Base-by-base conservation (phyloP, 805 yeast species). In the Metschnikowia proteae region DNA sequence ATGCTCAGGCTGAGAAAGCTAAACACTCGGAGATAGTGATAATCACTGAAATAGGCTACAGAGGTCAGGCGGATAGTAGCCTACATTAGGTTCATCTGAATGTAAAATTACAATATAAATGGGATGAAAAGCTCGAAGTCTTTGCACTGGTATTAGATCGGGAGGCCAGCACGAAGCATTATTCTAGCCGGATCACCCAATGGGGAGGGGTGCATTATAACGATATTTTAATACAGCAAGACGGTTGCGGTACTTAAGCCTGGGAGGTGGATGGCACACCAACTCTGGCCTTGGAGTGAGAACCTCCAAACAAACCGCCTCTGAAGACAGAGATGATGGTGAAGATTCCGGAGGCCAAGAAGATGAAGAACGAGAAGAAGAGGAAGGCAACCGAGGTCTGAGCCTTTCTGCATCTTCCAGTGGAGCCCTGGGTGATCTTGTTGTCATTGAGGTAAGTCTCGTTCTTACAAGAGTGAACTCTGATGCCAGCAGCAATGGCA, bases 231-330 rank as follows among this genome's bases (percentile, higher is more conserved):
- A 27, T 23, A 40, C 43, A 40, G 26, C 36, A n/a, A 23, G n/a
- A 39, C 29, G 23, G 23, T n/a, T 31, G 36, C 30, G 29, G 34
- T 26, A 29, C 53, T 78, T 81, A 88, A 65, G 87, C 96, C 78
- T 88, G 94, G 53, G 96, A 82, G 79, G 87, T 83, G 64, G 95
- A 81, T 73, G 96, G 96, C 45, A 88, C 86, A 68, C 96, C 96
- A 52, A 88, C 83, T 75, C 85, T 82, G 51, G 88, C 79, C 56
- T 77, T 70, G 52, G 76, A 63, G 58, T 75, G 57, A 54, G 67
- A 69, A 39, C 51, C 49, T 33, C 62, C 60, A 48, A 71, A 73
- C 60, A 71, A 65, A 61, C 79, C 73, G 66, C 88, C 84, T 66
- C 59, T 66, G 55, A 76, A 68, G 57, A 80, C 73, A 56, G 80